phyloP scores from a whole-genome alignment of 345 rosid genomes.

The Citrus trifoliata region DNA sequence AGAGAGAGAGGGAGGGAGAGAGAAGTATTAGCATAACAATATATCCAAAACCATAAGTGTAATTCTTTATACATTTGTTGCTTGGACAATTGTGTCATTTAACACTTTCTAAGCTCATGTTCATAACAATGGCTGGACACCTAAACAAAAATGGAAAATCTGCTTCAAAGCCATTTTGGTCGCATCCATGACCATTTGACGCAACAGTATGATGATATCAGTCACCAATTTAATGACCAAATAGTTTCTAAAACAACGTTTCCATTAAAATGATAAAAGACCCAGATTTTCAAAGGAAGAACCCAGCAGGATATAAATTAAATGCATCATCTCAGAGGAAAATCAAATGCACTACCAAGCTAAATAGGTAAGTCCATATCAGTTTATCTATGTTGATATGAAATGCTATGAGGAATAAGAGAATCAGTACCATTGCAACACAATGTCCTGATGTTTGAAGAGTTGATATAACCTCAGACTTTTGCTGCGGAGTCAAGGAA shows the following conservation, averaged over 20 bases:
- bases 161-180: background rate
- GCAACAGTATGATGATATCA: background rate
- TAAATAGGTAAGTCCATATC: background rate
- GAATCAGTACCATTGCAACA: slow-evolving; percentile 71
- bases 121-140: background rate
- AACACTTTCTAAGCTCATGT: background rate
- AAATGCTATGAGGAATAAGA: slow-evolving; percentile 1
- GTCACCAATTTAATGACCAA: background rate
- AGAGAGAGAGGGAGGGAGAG: no score
- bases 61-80: background rate
- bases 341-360: background rate
- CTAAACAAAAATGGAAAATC: background rate
- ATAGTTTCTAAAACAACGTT: background rate
- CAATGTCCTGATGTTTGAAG: slow-evolving; percentile 80
- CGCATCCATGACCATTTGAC: background rate
- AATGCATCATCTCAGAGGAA: background rate
- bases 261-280: background rate
- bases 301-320: no score
- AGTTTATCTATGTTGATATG: background rate
- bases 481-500: slow-evolving; percentile 76
- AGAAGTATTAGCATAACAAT: slow-evolving; percentile 8
- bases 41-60: background rate
- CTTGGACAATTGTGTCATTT: slow-evolving; percentile 3
- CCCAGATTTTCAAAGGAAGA: background rate
- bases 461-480: slow-evolving; percentile 57